These are phyloP conservation scores for Neoboletus magnificus DNA, from an alignment of 768 basidiomycete genomes.

Conservation along the genomic window DNA sequence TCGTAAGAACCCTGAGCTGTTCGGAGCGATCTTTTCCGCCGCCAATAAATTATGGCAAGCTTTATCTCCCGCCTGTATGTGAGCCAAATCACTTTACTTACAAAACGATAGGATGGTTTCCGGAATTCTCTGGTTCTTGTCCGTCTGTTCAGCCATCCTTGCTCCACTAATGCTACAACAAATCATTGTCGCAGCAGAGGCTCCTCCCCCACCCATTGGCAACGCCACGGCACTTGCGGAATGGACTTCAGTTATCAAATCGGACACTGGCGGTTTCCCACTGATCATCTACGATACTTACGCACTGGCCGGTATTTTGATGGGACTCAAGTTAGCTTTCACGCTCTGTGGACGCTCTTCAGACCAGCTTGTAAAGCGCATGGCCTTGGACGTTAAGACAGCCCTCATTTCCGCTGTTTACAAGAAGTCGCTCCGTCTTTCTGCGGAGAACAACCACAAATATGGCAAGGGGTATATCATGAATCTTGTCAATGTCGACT, in stretches of 20 bases:
- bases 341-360: conserved; percentile 28
- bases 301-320: conserved; percentile 20
- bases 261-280: conserved; percentile 29
- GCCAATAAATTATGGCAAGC: conserved; percentile 16
- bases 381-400: conserved; percentile 30
- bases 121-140: conserved; percentile 29
- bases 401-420: conserved; percentile 29
- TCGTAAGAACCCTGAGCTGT: conserved; percentile 14
- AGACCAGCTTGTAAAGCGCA: conserved; percentile 29
- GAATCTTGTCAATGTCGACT: conserved; percentile 32
- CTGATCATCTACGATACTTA: conserved; percentile 26
- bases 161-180: conserved; percentile 28
- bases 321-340: conserved; percentile 24
- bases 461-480: conserved; percentile 27
- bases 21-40: conserved; percentile 16
- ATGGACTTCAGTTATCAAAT: conserved; percentile 18
- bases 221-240: conserved; percentile 21
- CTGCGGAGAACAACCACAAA: conserved; percentile 24
- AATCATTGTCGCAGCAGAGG: conserved; percentile 23
- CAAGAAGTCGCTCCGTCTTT: conserved; percentile 29
- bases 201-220: conserved; percentile 17
- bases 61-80: neutral
- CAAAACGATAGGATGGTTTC: conserved; percentile 20
- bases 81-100: neutral
- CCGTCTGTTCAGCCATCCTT: conserved; percentile 19